These are phyloP conservation scores for Pichia kudriavzevii DNA, from an alignment of 1,139 yeast species.

Conservation along the genomic window DNA sequence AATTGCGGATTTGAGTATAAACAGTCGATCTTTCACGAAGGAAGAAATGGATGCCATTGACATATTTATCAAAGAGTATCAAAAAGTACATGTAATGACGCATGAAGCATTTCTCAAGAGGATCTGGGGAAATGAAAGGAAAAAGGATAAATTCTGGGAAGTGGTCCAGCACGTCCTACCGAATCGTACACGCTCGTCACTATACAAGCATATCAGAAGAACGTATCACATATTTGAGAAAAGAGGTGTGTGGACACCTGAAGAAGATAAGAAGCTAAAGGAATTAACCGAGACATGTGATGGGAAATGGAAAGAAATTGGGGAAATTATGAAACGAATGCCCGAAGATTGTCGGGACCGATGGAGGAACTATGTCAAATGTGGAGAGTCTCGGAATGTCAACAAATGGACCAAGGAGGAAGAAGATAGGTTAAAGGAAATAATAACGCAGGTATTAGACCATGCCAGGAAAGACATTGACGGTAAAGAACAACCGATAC, in stretches of 20 bases:
- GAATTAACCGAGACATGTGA: slow-evolving; percentile 58
- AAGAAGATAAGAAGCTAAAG: slow-evolving; percentile 64
- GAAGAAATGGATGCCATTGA: slow-evolving; percentile 69
- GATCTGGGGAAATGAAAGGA: slow-evolving; percentile 80
- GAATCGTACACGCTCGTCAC: slow-evolving; percentile 75
- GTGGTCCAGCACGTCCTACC: slow-evolving; percentile 69
- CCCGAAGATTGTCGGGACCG: slow-evolving; percentile 96
- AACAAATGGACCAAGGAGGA: slow-evolving; percentile 78
- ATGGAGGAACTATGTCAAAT: slow-evolving; percentile 90
- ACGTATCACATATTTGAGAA: slow-evolving; percentile 80
- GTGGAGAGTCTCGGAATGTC: slow-evolving; percentile 66
- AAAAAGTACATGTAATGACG: slow-evolving; percentile 51
- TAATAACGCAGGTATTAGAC: slow-evolving; percentile 40
- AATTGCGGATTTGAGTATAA: slow-evolving; percentile 15
- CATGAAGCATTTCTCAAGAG: slow-evolving; percentile 68
- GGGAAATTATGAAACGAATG: slow-evolving; percentile 76
- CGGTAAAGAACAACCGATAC: neutral
- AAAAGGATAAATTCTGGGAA: slow-evolving; percentile 88
- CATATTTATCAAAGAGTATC: slow-evolving; percentile 61
- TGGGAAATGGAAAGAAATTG: slow-evolving; percentile 83
- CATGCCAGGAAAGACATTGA: slow-evolving; percentile 18
- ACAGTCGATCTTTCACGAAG: slow-evolving; percentile 45
- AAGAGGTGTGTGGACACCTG: slow-evolving; percentile 82
- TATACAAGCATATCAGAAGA: slow-evolving; percentile 87
- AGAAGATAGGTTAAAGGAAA: slow-evolving; percentile 51